Percentiles rank a stretch among this genome's conserved stretches.
Conservation (phyloP, 2,329 filamentous ascomycete species). For the Dothistroma pini region DNA sequence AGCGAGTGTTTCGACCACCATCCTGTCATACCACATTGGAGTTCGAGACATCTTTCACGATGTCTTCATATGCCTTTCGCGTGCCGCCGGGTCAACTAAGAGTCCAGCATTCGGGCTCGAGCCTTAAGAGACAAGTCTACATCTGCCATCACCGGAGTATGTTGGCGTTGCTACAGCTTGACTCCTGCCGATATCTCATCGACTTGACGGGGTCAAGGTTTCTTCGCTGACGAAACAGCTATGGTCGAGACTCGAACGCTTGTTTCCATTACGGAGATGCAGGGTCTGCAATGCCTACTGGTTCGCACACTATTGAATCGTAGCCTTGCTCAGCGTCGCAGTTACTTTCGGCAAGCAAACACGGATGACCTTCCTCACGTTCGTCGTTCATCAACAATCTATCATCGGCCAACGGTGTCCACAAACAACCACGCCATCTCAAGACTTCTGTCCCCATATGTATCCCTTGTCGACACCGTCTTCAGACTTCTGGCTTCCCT, state of each 20-base stretch:
- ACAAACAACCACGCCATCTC: conserved; percentile 1
- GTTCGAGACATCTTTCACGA: not conserved
- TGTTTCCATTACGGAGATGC: not conserved
- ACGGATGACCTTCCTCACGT: not conserved
- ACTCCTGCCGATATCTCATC: not conserved
- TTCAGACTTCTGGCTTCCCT: conserved; percentile 28
- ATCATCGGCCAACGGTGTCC: not conserved
- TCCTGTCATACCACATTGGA: not conserved
- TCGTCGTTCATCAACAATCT: not conserved
- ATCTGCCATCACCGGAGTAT: not conserved
- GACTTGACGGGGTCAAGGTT: not conserved
- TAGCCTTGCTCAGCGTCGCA: not conserved
- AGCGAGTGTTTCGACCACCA: not conserved
- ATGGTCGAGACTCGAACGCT: not conserved
- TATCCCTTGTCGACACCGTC: conserved; percentile 29
- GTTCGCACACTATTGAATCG: not conserved
- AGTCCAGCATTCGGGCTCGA: not conserved
- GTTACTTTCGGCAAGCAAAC: not conserved
- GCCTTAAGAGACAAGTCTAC: not conserved
- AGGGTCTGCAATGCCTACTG: conserved; percentile 4
- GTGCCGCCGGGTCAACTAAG: not conserved
- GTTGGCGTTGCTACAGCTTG: not conserved
- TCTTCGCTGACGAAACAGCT: conserved; percentile 1
- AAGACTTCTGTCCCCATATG: conserved; percentile 30
- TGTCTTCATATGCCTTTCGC: not conserved